Evolutionary conservation across 2,329 filamentous ascomycete species (phyloP).

Genomic region (Colletotrichum sp.): DNA sequence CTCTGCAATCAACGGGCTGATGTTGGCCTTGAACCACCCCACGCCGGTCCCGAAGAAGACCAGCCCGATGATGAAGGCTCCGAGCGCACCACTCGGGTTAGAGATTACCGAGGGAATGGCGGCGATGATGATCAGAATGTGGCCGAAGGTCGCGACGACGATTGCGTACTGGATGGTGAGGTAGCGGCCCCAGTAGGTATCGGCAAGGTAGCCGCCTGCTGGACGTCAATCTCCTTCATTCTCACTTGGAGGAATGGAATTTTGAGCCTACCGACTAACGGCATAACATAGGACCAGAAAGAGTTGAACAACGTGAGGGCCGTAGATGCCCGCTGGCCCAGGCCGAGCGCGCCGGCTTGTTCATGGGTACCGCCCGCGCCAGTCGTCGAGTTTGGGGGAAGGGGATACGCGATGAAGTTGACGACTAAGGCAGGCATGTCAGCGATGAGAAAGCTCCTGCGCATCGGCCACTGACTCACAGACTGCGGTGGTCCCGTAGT

Average conservation of each 20-base stretch:
- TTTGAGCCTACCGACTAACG: slow-evolving; percentile 28
- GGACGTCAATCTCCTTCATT: background rate
- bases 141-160: slow-evolving; percentile 68
- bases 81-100: slow-evolving; percentile 46
- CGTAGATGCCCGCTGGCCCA: slow-evolving; percentile 22
- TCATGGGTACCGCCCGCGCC: slow-evolving; percentile 42
- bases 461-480: slow-evolving; percentile 50
- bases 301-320: slow-evolving; percentile 19
- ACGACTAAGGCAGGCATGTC: slow-evolving; percentile 50
- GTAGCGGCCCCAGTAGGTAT: slow-evolving; percentile 74
- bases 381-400: slow-evolving; percentile 58
- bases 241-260: too few relatives aligned
- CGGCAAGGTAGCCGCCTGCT: slow-evolving; percentile 61
- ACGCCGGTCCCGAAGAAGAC: slow-evolving; percentile 64
- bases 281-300: slow-evolving; percentile 23
- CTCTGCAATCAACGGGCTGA: slow-evolving; percentile 71
- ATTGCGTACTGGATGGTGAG: slow-evolving; percentile 75
- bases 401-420: slow-evolving; percentile 60
- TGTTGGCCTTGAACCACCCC: slow-evolving; percentile 75
- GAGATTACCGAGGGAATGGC: slow-evolving; percentile 46
- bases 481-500: slow-evolving; percentile 66
- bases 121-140: slow-evolving; percentile 71
- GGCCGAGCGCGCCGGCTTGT: slow-evolving; percentile 22
- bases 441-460: slow-evolving; percentile 27
- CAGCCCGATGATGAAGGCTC: slow-evolving; percentile 66